A percentile compares a stretch with the other conserved stretches of the same genome.
Evolutionary conservation across 768 basidiomycete genomes (phyloP).

Genomic region (Hygrophorus russula): DNA sequence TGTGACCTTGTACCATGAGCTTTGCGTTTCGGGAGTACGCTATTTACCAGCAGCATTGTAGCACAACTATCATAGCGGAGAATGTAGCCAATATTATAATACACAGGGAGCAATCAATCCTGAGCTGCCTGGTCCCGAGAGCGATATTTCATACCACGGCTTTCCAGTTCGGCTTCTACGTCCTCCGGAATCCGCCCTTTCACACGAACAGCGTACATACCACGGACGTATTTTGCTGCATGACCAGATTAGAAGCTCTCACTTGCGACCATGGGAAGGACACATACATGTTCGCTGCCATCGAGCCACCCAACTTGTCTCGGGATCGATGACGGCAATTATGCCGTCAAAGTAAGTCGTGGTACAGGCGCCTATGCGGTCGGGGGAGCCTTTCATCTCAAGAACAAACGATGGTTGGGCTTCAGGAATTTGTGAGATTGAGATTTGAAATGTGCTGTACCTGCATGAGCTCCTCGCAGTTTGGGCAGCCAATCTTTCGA

Average conservation of each 20-base stretch:
- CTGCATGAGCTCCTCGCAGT: conserved; percentile 93
- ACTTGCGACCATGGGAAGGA: not conserved
- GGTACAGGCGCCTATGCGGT: conserved; percentile 78
- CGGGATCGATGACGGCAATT: conserved; percentile 77
- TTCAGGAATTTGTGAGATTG: not conserved
- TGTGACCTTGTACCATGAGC: conserved; percentile 22
- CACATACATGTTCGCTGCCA: conserved; percentile 89
- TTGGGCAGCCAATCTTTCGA: conserved; percentile 80
- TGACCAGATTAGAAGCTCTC: conserved; percentile 1
- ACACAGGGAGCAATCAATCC: conserved; percentile 29
- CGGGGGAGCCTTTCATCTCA: conserved; percentile 82
- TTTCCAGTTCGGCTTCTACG: conserved; percentile 70
- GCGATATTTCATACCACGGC: conserved; percentile 73
- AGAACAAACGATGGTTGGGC: not conserved
- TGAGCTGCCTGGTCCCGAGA: conserved; percentile 72
- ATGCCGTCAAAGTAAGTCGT: conserved; percentile 90
- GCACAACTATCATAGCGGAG: not conserved
- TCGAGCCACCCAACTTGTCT: conserved; percentile 87
- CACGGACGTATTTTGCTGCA: conserved; percentile 79
- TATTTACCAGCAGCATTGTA: not conserved
- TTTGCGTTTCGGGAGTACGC: too few species aligned
- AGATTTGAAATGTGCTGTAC: conserved; percentile 27
- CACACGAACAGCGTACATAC: conserved; percentile 90
- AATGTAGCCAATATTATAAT: not conserved
- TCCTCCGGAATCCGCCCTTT: conserved; percentile 80